These are phyloP conservation scores for Alopecurus myosuroides DNA, from an alignment of 176 grass and related monocot species.

Conservation along the genomic window DNA sequence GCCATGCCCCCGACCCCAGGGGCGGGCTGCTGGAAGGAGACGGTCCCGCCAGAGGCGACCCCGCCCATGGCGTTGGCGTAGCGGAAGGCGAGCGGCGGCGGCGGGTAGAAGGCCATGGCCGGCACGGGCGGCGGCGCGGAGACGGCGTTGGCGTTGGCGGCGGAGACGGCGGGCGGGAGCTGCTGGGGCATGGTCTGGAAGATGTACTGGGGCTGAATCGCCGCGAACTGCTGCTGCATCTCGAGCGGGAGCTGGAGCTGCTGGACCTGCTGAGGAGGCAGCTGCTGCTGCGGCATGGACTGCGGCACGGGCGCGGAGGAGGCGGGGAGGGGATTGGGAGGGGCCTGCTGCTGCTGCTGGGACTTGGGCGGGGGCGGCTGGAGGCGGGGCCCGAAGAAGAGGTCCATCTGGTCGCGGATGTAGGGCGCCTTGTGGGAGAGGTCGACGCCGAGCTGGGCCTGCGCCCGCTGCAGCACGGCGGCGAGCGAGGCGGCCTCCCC, in stretches of 20 bases:
- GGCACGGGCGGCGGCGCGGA: constrained; percentile 31
- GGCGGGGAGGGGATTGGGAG: neutral
- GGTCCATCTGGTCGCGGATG: constrained; percentile 96
- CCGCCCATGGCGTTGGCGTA: constrained; percentile 38
- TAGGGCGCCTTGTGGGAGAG: constrained; percentile 86
- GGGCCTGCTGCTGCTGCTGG: neutral
- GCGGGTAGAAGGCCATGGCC: constrained; percentile 80
- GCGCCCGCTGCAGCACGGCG: constrained; percentile 62
- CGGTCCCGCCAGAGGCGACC: constrained; percentile 36
- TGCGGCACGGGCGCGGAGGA: neutral
- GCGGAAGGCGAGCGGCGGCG: constrained; percentile 69
- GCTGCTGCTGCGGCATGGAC: neutral
- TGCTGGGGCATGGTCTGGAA: constrained; percentile 47
- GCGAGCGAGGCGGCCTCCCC: constrained; percentile 42
- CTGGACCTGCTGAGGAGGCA: constrained; percentile 17
- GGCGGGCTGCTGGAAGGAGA: constrained; percentile 49
- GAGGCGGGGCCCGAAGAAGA: constrained; percentile 56
- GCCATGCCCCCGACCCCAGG: constrained; percentile 25
- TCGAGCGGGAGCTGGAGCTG: neutral
- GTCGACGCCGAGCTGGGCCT: constrained; percentile 80
- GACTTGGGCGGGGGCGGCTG: constrained; percentile 12
- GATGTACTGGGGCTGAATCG: constrained; percentile 49
- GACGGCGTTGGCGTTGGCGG: neutral
- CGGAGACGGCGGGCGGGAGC: constrained; percentile 25
- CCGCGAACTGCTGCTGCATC: constrained; percentile 32